These are phyloP conservation scores for Malus fusca DNA, from an alignment of 306 rosid species.

Conservation along the genomic window DNA sequence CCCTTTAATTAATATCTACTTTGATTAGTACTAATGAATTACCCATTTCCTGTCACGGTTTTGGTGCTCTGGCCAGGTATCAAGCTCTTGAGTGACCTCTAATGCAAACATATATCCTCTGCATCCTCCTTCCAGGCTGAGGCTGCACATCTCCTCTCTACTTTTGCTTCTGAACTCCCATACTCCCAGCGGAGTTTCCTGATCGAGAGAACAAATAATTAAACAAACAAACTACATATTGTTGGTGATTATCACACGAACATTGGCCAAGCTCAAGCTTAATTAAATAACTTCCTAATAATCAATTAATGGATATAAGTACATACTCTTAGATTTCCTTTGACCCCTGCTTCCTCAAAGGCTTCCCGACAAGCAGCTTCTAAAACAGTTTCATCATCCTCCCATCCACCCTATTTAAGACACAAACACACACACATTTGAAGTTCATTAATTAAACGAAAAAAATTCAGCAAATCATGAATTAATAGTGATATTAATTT, in stretches of 20 bases:
- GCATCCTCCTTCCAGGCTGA: slow-evolving; percentile 64
- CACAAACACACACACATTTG: neutral
- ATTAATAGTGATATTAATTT: neutral
- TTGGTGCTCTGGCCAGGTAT: slow-evolving; percentile 67
- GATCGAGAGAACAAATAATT: neutral
- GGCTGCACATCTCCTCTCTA: slow-evolving; percentile 41
- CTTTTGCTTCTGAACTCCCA: slow-evolving; percentile 95
- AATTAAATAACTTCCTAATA: no score
- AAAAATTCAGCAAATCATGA: neutral
- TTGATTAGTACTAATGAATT: neutral
- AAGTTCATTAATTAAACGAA: neutral
- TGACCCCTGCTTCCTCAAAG: slow-evolving; percentile 85
- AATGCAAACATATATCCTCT: slow-evolving; percentile 83
- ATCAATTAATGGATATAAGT: neutral
- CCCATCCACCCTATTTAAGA: slow-evolving; percentile 79
- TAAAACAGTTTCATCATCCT: slow-evolving; percentile 68
- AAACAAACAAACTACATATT: no score
- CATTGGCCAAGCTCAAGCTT: no score
- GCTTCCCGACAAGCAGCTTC: slow-evolving; percentile 93
- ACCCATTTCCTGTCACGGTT: slow-evolving; percentile 73
- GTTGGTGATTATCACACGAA: no score
- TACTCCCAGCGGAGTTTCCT: slow-evolving; percentile 70
- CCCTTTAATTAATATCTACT: no score
- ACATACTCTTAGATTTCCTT: slow-evolving; percentile 66
- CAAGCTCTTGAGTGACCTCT: slow-evolving; percentile 77